Percentiles rank a stretch among this genome's conserved stretches.
Evolutionary conservation across 257 asterid genomes (phyloP).

Genomic region (Penstemon barbatus): DNA sequence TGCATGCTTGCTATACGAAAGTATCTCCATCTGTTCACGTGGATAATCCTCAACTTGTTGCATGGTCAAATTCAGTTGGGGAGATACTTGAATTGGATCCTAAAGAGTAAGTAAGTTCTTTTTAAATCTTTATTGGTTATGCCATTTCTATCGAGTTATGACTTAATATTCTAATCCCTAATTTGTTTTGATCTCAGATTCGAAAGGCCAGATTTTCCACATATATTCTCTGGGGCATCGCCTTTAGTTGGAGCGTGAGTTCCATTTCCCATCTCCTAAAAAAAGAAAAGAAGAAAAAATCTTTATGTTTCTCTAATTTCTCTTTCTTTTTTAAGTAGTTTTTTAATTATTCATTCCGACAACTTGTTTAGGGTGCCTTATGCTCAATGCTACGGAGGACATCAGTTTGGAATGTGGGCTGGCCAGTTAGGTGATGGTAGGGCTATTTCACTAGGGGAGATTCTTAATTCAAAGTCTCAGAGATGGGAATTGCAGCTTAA

Average conservation of each 20-base stretch:
- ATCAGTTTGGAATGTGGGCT: slow-evolving; percentile 99
- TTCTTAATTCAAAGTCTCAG: slow-evolving; percentile 63
- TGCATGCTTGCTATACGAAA: slow-evolving; percentile 83
- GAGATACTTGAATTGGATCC: slow-evolving; percentile 80
- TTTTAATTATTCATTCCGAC: too few species aligned
- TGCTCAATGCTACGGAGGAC: slow-evolving; percentile 99
- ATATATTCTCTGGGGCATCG: slow-evolving; percentile 70
- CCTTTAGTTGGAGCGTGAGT: slow-evolving; percentile 78
- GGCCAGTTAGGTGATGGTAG: slow-evolving; percentile 99
- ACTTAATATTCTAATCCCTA: slow-evolving; percentile 16
- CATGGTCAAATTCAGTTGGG: slow-evolving; percentile 86
- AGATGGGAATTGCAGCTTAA: slow-evolving; percentile 99
- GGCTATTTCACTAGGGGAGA: slow-evolving; percentile 93
- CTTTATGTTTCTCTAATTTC: background rate
- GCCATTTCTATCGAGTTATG: background rate
- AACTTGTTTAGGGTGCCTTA: slow-evolving; percentile 53
- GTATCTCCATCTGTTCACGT: slow-evolving; percentile 86
- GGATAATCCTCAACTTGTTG: slow-evolving; percentile 88
- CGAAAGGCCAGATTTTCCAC: slow-evolving; percentile 81
- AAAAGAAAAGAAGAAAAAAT: too few species aligned
- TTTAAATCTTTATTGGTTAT: slow-evolving; percentile 4
- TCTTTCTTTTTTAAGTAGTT: background rate
- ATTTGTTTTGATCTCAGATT: slow-evolving; percentile 54
- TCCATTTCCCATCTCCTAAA: slow-evolving; percentile 2
- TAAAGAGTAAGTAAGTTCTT: slow-evolving; percentile 61